Base-by-base conservation (phyloP, 768 basidiomycete genomes). In the Boletus sensibilis region DNA sequence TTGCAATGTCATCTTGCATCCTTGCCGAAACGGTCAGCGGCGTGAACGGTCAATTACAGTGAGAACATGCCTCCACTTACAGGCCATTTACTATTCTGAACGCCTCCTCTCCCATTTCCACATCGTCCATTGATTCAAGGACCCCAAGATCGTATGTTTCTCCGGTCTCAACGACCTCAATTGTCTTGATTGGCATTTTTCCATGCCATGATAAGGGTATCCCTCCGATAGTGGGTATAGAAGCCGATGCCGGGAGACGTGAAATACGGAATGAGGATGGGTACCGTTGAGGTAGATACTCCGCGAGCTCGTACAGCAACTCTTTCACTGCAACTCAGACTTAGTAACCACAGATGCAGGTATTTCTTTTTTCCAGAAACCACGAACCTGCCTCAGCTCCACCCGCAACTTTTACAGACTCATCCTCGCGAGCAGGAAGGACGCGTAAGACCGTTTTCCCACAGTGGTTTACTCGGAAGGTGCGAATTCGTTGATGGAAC, bases 201-300 rank as follows among this genome's bases (percentile, higher is more conserved):
- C 76, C 81, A 43, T 68, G 67, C 75, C 78, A 76, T 16, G 79
- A 74, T 7, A 72, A 55, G 5, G 69, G 59, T 52, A 73, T 55
- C 38, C 63, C 63, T 42, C 65, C 56, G 49, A 67, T 63, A 8
- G 47, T 56, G 1, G 71, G 68, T 29, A 42, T 45, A 21, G 49
- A 31, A 7, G 60, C 45, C 25, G 55, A 55, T 10, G 20, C 20
- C 8, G 57, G 38, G 18, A 69, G 55, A n/a, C 88, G 81, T 10
- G 70, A 73, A 37, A 85, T 75, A n/a, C 68, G 63, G 63, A 85
- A 90, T 4, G 81, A 77, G 20, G 67, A 70, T 4, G 89, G 88
- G 62, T 88, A 87, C 38, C 88, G 80, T 46, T 74, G 75, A n/a
- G 81, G 77, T 27, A 91, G 76, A 62, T 87, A 90, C 60, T 87